Base-by-base conservation (phyloP, 1,284 basidiomycete species). In the Ustilago crameri region DNA sequence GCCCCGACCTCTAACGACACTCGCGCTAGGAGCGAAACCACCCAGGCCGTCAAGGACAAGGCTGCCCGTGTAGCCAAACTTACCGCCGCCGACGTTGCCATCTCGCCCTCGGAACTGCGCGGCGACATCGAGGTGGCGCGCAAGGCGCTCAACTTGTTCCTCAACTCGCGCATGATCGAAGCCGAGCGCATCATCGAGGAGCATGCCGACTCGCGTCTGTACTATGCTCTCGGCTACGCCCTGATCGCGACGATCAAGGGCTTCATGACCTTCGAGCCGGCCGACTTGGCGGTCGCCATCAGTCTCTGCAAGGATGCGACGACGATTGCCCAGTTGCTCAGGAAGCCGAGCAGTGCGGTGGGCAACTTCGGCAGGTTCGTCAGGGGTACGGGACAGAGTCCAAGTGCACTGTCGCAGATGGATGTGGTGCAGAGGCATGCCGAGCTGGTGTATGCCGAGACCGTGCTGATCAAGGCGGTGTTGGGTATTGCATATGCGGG, bases 191-290 rank as follows among this genome's bases (percentile, higher is more conserved):
- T 80, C 46, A 64, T 82, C 50, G 52, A 76, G 35, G 57, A 66
- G 56, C 43, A 78, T 51, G 71, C 79, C 10, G 80, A 82, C 55
- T 48, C 37, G 12, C 65, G 74, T 12, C 69, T 83, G 26, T 83
- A 83, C 74, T 80, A 82, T 44, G 80, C 81, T 3, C 70, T 83
- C 50, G 81, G 78, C 9, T 73, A 74, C 48, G 78, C 76, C 32
- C 63, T 83, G 24, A 81, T 83, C 26, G 75, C 79, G 15, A 76
- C 78, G 23, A 82, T 83, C 69, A 83, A 83, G 57, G 80, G 75
- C n/a, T 76, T 83, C 65, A 83, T 83, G 81, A 83, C 81, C 1
- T 83, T 82, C 47, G 80, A 83, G 51, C 81, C 78, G 14, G 65
- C 71, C 20, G 80, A 83, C 50, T 52, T 83, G 9, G 79, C 76